These are phyloP conservation scores for Claviceps humidiphila DNA, from an alignment of 2,329 filamentous ascomycete genomes.

Conservation along the genomic window DNA sequence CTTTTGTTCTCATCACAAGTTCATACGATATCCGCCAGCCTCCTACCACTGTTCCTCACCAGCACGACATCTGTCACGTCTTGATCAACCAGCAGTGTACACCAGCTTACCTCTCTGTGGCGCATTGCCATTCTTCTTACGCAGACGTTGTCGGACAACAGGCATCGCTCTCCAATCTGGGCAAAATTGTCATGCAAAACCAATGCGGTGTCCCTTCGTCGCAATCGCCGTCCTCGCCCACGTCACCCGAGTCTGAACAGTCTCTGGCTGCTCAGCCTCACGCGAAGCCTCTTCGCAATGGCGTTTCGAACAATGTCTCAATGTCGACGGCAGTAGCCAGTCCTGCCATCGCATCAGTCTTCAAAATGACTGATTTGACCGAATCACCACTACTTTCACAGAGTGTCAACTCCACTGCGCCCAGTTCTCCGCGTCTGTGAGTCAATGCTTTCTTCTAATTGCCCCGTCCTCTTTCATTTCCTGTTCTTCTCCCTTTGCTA, in stretches of 20 bases:
- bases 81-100: conserved; percentile 7
- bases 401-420: conserved; percentile 45
- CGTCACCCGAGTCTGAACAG: conserved; percentile 18
- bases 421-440: conserved; percentile 45
- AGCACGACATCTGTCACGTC: conserved; percentile 3
- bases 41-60: background rate
- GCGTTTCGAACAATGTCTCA: conserved; percentile 12
- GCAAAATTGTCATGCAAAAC: conserved; percentile 34
- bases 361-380: conserved; percentile 29
- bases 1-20: background rate
- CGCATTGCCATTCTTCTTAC: conserved; percentile 5
- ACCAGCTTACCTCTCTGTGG: conserved; percentile 6
- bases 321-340: conserved; percentile 13
- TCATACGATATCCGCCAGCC: background rate
- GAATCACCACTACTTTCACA: conserved; percentile 43
- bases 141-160: conserved; percentile 21
- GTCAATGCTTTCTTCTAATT: conserved; percentile 11
- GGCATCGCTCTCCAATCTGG: conserved; percentile 27
- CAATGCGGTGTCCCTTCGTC: conserved; percentile 22
- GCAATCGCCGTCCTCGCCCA: conserved; percentile 15
- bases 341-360: conserved; percentile 27
- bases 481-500: background rate
- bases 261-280: conserved; percentile 20
- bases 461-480: background rate
- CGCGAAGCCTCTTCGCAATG: conserved; percentile 18